Conservation (phyloP, 306 rosid species). For the Glycine soja region DNA sequence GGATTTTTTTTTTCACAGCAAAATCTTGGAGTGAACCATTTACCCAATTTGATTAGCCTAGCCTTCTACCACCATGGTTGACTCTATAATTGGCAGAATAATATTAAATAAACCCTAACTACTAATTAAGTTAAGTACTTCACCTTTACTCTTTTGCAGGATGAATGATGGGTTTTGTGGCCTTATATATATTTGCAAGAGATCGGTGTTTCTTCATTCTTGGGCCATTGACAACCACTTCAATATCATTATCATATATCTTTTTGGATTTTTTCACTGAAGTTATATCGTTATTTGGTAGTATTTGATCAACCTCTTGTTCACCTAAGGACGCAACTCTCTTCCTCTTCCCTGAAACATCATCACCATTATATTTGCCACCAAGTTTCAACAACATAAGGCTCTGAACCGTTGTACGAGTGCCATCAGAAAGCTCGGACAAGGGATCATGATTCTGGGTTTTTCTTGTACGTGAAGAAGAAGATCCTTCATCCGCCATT, state of each 20-base stretch:
- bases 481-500: constrained; percentile 14
- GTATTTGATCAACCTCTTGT: constrained; percentile 44
- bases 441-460: constrained; percentile 29
- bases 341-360: constrained; percentile 3
- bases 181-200: constrained; percentile 53
- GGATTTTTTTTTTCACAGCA: too few relatives aligned
- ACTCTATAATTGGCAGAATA: neutral
- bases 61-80: neutral
- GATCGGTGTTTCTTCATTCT: constrained; percentile 57
- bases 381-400: constrained; percentile 62
- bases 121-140: neutral
- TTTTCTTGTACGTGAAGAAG: neutral
- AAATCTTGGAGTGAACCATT: neutral
- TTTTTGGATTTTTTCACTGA: neutral
- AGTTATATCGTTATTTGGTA: neutral
- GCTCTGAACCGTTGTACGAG: constrained; percentile 44
- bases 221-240: constrained; percentile 12
- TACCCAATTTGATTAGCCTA: neutral
- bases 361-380: neutral
- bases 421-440: constrained; percentile 15
- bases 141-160: constrained; percentile 12
- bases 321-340: constrained; percentile 2
- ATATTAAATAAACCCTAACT: neutral
- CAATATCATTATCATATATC: constrained; percentile 46
- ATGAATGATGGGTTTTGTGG: constrained; percentile 43